Percentiles rank a stretch among this genome's conserved stretches.
Conservation (phyloP, 441 rosid genomes). For the Populus hybrid region DNA sequence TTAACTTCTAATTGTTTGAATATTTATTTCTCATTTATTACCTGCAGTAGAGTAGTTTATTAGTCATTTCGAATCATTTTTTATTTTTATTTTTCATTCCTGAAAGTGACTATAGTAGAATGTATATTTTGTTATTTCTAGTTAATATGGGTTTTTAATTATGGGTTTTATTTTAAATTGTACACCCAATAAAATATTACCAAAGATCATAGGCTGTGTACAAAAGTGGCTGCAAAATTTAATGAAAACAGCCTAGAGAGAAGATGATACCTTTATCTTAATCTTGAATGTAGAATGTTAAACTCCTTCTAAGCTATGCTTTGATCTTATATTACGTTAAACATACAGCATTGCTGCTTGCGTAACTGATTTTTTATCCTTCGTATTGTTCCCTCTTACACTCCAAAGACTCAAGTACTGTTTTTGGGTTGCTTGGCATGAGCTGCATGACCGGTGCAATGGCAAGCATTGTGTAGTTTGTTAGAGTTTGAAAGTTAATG, state of each 20-base stretch:
- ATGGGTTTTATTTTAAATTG: background rate
- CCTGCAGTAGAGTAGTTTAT: too few species aligned
- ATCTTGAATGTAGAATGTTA: background rate
- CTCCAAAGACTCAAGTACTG: background rate
- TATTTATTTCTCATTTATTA: background rate
- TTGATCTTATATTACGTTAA: background rate
- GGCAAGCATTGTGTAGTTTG: background rate
- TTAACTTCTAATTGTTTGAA: background rate
- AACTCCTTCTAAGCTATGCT: background rate
- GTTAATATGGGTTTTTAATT: background rate
- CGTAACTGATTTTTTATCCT: background rate
- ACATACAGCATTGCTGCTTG: background rate
- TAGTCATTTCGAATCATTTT: background rate
- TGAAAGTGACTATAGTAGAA: background rate
- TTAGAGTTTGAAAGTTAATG: background rate
- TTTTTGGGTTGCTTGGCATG: background rate
- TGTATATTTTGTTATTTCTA: background rate
- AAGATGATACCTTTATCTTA: background rate
- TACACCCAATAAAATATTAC: too few species aligned
- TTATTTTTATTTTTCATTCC: too few species aligned
- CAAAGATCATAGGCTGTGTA: background rate
- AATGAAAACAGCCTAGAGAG: background rate
- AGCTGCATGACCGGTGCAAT: background rate
- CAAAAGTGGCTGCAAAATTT: background rate
- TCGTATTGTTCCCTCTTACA: background rate